phyloP scores from a whole-genome alignment of 2,329 filamentous ascomycete genomes.

The Fusarium armeniacum region DNA sequence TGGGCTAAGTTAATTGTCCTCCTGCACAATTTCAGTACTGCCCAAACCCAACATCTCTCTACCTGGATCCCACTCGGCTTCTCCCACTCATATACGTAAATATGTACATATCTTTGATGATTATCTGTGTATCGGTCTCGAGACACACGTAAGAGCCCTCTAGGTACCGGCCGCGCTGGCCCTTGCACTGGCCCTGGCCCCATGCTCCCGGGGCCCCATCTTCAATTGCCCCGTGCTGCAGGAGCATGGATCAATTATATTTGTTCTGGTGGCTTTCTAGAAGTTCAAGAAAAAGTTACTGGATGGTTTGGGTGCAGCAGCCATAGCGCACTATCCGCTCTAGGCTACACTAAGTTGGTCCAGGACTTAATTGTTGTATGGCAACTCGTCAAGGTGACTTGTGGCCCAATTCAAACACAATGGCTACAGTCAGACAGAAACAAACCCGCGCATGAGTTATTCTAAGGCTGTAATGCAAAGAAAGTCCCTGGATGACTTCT shows the following conservation, averaged over 20 bases:
- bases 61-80: slow-evolving; percentile 16
- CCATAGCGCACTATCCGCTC: slow-evolving; percentile 29
- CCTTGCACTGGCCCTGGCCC: slow-evolving; percentile 37
- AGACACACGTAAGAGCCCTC: slow-evolving; percentile 29
- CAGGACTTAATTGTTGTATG: slow-evolving; percentile 2
- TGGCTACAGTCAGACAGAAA: neutral
- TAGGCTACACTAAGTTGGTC: slow-evolving; percentile 18
- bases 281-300: slow-evolving; percentile 35
- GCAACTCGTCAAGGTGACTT: neutral
- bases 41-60: neutral
- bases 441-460: neutral
- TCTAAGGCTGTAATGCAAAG: neutral
- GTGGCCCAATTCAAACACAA: neutral
- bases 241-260: slow-evolving; percentile 42
- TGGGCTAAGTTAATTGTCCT: neutral
- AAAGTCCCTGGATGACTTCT: neutral
- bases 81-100: neutral
- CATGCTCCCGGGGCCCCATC: slow-evolving; percentile 42
- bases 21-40: slow-evolving; percentile 8
- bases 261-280: slow-evolving; percentile 51
- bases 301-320: slow-evolving; percentile 5
- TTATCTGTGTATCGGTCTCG: slow-evolving; percentile 5
- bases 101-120: neutral
- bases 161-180: slow-evolving; percentile 13
- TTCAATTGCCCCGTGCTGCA: slow-evolving; percentile 46